These are phyloP conservation scores for Colletotrichum aenigma DNA, from an alignment of 2,329 filamentous ascomycete genomes.

Conservation along the genomic window DNA sequence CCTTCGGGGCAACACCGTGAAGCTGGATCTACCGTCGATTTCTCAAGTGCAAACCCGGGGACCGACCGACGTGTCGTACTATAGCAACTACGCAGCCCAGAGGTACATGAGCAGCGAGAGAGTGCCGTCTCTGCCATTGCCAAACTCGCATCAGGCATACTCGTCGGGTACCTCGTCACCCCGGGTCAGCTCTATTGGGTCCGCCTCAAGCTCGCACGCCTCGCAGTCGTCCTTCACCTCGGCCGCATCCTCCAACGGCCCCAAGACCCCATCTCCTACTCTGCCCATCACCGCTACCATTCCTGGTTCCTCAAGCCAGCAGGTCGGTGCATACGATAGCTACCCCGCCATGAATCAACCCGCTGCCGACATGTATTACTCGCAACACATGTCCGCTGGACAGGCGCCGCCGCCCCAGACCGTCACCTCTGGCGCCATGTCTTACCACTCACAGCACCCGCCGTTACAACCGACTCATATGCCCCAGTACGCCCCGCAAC, in stretches of 20 bases:
- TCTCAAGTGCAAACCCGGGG: constrained; percentile 83
- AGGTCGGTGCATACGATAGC: constrained; percentile 43
- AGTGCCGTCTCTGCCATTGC: constrained; percentile 73
- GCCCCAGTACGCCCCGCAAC: constrained; percentile 68
- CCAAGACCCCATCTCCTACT: constrained; percentile 79
- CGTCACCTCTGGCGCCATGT: constrained; percentile 73
- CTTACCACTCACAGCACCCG: constrained; percentile 80
- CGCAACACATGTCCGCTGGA: constrained; percentile 78
- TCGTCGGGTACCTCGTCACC: constrained; percentile 77
- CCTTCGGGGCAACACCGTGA: constrained; percentile 69
- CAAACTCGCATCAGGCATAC: constrained; percentile 71
- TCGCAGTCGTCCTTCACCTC: constrained; percentile 61
- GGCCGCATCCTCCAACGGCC: constrained; percentile 62
- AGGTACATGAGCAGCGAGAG: constrained; percentile 72
- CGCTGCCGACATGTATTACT: constrained; percentile 85
- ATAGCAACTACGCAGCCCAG: constrained; percentile 69
- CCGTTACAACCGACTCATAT: constrained; percentile 72
- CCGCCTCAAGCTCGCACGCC: constrained; percentile 55
- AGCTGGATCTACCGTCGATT: constrained; percentile 92
- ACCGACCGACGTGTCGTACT: constrained; percentile 72
- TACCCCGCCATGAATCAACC: constrained; percentile 79
- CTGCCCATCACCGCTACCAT: constrained; percentile 56
- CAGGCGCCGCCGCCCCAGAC: constrained; percentile 78
- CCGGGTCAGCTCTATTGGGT: constrained; percentile 77
- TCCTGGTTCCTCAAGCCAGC: constrained; percentile 42